A percentile compares a stretch with the other conserved stretches of the same genome.
These are phyloP conservation scores for Aulographum hederae DNA, from an alignment of 2,329 filamentous ascomycete genomes.

Conservation along the genomic window DNA sequence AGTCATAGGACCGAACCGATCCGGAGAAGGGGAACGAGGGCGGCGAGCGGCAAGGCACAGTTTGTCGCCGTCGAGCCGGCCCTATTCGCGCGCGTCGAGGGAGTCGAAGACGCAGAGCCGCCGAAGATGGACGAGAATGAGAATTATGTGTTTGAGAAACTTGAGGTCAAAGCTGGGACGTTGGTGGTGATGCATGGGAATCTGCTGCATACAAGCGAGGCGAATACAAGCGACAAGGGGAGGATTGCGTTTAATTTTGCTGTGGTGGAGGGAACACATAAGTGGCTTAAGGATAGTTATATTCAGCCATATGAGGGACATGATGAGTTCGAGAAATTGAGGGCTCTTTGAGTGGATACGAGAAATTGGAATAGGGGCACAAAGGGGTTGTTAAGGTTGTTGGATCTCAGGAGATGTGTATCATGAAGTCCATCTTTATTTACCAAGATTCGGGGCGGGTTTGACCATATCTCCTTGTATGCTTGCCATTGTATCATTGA, in stretches of 20 bases:
- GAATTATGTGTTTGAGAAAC: not conserved
- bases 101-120: not conserved
- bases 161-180: not conserved
- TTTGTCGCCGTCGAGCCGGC: not conserved
- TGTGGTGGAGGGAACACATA: too few relatives aligned
- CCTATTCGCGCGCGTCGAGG: not conserved
- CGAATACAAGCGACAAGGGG: not conserved
- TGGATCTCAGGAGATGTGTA: too few relatives aligned
- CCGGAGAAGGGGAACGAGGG: not conserved
- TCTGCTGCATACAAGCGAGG: not conserved
- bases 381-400: too few relatives aligned
- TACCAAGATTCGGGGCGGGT: too few relatives aligned
- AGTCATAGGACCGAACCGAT: not conserved
- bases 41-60: not conserved
- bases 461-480: too few relatives aligned
- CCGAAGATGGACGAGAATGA: not conserved
- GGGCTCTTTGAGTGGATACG: too few relatives aligned
- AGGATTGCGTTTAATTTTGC: not conserved
- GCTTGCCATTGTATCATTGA: too few relatives aligned
- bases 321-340: too few relatives aligned
- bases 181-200: constrained; percentile 1
- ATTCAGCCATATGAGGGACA: too few relatives aligned
- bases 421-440: too few relatives aligned
- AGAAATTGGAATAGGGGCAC: too few relatives aligned
- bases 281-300: too few relatives aligned